Base-by-base conservation (phyloP, 129 eudicot genomes). In the Tagetes patula region DNA sequence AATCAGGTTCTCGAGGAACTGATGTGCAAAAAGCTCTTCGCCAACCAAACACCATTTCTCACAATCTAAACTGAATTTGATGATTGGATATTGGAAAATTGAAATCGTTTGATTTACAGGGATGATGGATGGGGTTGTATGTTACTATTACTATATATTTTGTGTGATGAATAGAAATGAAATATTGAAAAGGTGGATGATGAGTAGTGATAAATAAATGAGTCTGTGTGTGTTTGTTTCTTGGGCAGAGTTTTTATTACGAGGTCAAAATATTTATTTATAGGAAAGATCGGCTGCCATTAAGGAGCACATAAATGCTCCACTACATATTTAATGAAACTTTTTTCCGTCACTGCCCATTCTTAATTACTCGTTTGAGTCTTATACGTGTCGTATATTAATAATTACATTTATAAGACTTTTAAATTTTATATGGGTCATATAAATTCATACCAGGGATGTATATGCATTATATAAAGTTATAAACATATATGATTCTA, bases 11-110 rank as follows among this genome's bases (percentile, higher is more conserved):
- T 68, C 74, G 81, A 2, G 92, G 93, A 46, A 86, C 80, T 9
- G 98, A 84, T 56, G 97, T 94, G 45, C 98, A 94, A 71, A 94
- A 94, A 31, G 97, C 97, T 84, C 84, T 83, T 75, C 98, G 78
- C 98, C 98, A 90, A 56, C 97, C 90, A 67, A 86, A 82, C 81
- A 84, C 96, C 97, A 90, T 94, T 74, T 14, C 6, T 54, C 8
- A 5, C 61, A 3, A n/a, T 20, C 27, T 20, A 38, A 30, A 56
- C 6, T 42, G 49, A 9, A 47, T 30, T 12, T 40, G 40, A 54
- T 71, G 60, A 59, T 46, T 20, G 27, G 27, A 20, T 20, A 20
- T 20, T 20, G 27, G 27, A 20, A 20, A 20, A 20, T 20, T 20
- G 27, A 20, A 20, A 20, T 20, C 27, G 27, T 20, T 20, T 20